phyloP scores from a whole-genome alignment of 2,329 filamentous ascomycete genomes.

The Fusarium armeniacum region DNA sequence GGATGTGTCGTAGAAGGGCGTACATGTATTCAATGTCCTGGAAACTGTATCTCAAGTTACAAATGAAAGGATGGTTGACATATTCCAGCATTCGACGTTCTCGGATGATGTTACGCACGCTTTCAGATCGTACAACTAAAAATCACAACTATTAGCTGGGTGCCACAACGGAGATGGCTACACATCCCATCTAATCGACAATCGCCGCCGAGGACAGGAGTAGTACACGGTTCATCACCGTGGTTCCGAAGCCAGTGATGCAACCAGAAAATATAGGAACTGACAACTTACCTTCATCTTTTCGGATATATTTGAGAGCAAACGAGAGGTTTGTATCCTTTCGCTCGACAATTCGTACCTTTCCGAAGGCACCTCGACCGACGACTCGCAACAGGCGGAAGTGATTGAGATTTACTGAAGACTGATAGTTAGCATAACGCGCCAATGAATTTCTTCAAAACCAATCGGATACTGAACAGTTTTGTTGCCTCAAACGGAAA shows the following conservation, averaged over 20 bases:
- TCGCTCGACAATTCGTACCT: constrained; percentile 97
- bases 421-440: constrained; percentile 19
- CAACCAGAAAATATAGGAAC: constrained; percentile 1
- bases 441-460: not conserved
- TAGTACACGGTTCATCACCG: constrained; percentile 12
- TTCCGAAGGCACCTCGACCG: constrained; percentile 97
- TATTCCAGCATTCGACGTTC: constrained; percentile 98
- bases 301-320: constrained; percentile 97
- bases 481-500: not conserved
- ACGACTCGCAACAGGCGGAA: constrained; percentile 96
- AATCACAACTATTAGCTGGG: constrained; percentile 43
- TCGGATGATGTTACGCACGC: constrained; percentile 97
- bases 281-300: constrained; percentile 87
- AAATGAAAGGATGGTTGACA: constrained; percentile 97
- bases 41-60: constrained; percentile 98
- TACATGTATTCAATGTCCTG: constrained; percentile 99
- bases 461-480: not conserved
- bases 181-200: constrained; percentile 4
- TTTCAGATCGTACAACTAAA: constrained; percentile 94
- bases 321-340: constrained; percentile 96
- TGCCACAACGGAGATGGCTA: constrained; percentile 17
- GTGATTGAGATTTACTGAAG: constrained; percentile 92
- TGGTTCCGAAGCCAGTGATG: not conserved
- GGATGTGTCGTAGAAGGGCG: constrained; percentile 51
- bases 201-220: constrained; percentile 2